Base-by-base conservation (phyloP, 768 basidiomycete genomes). In the Phlegmacium glaucopus region DNA sequence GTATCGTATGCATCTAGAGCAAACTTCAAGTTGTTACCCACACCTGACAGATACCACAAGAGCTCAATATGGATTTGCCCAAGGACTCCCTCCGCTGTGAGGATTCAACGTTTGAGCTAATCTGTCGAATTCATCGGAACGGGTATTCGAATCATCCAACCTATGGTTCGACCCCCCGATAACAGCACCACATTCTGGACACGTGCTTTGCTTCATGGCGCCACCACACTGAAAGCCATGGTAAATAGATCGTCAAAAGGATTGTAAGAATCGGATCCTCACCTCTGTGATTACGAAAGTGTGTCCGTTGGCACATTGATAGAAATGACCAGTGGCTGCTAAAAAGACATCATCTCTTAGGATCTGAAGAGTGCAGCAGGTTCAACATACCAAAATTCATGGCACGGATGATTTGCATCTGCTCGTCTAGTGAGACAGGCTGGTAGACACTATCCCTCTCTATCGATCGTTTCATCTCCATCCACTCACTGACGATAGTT, bases 211-310 rank as follows among this genome's bases (percentile, higher is more conserved):
- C 53, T 77, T 15, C 68, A 70, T 76, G 0, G 81, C 82, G 1
- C 79, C 80, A 13, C 82, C 83, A 43, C 82, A 85, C 80, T 84
- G 48, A 22, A 15, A 22, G 22, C 5, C 22, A 22, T 22, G 28
- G 45, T 27, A 37, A 34, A 15, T 13, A 22, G 11, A 29, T 30
- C 25, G 42, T 22, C 48, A n/a, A 11, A 6, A 11, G 43, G 54
- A 36, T 30, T 22, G 22, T 22, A 22, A 22, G 22, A 22, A 22
- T 22, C 22, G 22, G 22, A 22, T 22, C 22, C 67, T 25, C 47
- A 84, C 80, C 59, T 83, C 76, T 0, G 59, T 63, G 28, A 86
- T 84, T 2, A 80, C 76, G 46, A 79, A 85, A 0, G 75, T 69
- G 52, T 86, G 84, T 0, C 84, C 84, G 42, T 84, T 83, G 0